Conservation (phyloP, 2,329 filamentous ascomycete genomes). For the Fusarium odoratissimum region DNA sequence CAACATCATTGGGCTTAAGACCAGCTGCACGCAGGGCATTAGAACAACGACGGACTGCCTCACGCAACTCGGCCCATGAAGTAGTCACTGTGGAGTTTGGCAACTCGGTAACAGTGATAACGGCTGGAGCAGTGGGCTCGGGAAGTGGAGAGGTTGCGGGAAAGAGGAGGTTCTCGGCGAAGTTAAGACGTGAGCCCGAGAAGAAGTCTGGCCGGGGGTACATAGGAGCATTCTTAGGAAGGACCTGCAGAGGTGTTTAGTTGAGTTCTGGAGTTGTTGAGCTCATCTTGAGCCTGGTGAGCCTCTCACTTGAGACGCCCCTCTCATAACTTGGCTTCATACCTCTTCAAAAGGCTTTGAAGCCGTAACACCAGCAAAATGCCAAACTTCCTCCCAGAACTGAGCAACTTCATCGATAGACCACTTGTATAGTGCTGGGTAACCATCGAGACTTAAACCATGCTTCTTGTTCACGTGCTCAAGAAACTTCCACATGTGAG, state of each 20-base stretch:
- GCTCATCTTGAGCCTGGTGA: background rate
- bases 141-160: constrained; percentile 61
- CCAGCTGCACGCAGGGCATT: constrained; percentile 75
- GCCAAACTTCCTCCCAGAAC: constrained; percentile 91
- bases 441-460: constrained; percentile 70
- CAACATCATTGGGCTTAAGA: constrained; percentile 66
- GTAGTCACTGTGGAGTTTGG: constrained; percentile 66
- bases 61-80: constrained; percentile 84
- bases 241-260: constrained; percentile 63
- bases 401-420: constrained; percentile 78
- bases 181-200: constrained; percentile 82
- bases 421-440: constrained; percentile 85
- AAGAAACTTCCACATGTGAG: constrained; percentile 79
- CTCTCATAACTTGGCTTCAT: constrained; percentile 36
- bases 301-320: constrained; percentile 21
- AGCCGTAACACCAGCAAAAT: constrained; percentile 80
- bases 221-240: constrained; percentile 75
- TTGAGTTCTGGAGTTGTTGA: background rate
- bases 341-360: constrained; percentile 72
- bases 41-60: constrained; percentile 79
- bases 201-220: constrained; percentile 93
- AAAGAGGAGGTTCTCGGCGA: constrained; percentile 93
- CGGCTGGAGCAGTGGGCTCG: constrained; percentile 71
- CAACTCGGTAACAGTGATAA: constrained; percentile 84
- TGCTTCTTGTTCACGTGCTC: constrained; percentile 76